Percentiles rank a stretch among this genome's conserved stretches.
These are phyloP conservation scores for Penicillium lagena DNA, from an alignment of 495 filamentous ascomycete genomes.

Conservation along the genomic window DNA sequence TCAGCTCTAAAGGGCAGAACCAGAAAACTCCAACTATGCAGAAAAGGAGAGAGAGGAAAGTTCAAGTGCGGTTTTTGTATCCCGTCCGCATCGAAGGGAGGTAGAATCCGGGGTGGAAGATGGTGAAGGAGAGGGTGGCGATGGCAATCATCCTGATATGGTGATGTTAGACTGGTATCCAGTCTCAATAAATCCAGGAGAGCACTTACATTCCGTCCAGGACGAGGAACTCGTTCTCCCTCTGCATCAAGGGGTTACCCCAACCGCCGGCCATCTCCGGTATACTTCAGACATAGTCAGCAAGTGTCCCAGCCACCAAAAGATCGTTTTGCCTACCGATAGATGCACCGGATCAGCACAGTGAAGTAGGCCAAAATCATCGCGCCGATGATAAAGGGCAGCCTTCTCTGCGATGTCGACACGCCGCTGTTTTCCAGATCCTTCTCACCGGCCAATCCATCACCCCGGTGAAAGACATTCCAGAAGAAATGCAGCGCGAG, in stretches of 20 bases:
- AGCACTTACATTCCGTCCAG: conserved; percentile 50
- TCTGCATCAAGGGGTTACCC: conserved; percentile 61
- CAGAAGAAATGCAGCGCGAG: conserved; percentile 45
- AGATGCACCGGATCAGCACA: conserved; percentile 61
- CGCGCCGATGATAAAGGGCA: conserved; percentile 45
- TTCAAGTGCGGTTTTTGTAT: conserved; percentile 15
- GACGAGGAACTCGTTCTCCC: conserved; percentile 56
- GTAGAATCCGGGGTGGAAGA: conserved; percentile 44
- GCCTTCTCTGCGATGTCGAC: conserved; percentile 25
- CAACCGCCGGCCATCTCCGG: conserved; percentile 65
- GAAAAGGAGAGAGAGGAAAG: not conserved
- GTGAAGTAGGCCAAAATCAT: conserved; percentile 51
- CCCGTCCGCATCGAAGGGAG: conserved; percentile 37
- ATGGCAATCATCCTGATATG: conserved; percentile 41
- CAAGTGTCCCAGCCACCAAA: conserved; percentile 3
- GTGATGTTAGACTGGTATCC: not conserved
- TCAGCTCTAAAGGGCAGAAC: not conserved
- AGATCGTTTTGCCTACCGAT: conserved; percentile 40
- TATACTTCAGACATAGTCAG: conserved; percentile 30
- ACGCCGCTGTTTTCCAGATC: conserved; percentile 7
- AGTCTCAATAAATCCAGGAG: not conserved
- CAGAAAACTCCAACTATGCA: not conserved
- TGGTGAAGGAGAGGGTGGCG: conserved; percentile 36
- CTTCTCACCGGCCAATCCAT: conserved; percentile 24
- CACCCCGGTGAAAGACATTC: conserved; percentile 31